Conservation (phyloP, 2,329 filamentous ascomycete species). For the Trichophyton rubrum region DNA sequence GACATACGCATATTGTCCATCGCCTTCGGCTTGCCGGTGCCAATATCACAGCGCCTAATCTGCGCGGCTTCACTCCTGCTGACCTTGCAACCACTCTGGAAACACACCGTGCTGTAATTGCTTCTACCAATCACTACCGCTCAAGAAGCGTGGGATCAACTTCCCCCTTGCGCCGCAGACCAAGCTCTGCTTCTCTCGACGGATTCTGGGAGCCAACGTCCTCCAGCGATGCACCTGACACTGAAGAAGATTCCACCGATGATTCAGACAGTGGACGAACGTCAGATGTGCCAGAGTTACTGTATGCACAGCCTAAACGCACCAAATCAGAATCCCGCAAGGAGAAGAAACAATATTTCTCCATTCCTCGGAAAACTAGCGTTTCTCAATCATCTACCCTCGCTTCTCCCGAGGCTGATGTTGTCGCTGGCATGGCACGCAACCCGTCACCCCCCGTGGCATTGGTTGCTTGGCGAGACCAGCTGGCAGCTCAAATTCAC, state of each 20-base stretch:
- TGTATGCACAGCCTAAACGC: constrained; percentile 17
- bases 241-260: constrained; percentile 24
- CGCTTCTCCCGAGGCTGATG: constrained; percentile 18
- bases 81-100: constrained; percentile 57
- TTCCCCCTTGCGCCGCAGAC: constrained; percentile 35
- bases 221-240: constrained; percentile 33
- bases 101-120: constrained; percentile 51
- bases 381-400: constrained; percentile 13
- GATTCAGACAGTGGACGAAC: constrained; percentile 22
- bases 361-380: constrained; percentile 12
- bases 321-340: constrained; percentile 1
- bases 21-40: constrained; percentile 62
- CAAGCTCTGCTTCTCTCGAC: constrained; percentile 52
- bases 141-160: constrained; percentile 51
- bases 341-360: constrained; percentile 12
- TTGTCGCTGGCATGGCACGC: constrained; percentile 19
- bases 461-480: constrained; percentile 59
- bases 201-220: constrained; percentile 53
- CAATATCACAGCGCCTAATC: constrained; percentile 55
- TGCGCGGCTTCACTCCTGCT: constrained; percentile 56
- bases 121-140: constrained; percentile 49
- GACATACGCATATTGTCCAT: constrained; percentile 62
- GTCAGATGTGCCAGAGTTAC: constrained; percentile 16
- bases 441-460: constrained; percentile 47
- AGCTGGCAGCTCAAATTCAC: constrained; percentile 60